Evolutionary conservation across 768 basidiomycete species (phyloP), one percentile per base, ranked within the genome.

Genomic region (Termitomyces sp.): DNA sequence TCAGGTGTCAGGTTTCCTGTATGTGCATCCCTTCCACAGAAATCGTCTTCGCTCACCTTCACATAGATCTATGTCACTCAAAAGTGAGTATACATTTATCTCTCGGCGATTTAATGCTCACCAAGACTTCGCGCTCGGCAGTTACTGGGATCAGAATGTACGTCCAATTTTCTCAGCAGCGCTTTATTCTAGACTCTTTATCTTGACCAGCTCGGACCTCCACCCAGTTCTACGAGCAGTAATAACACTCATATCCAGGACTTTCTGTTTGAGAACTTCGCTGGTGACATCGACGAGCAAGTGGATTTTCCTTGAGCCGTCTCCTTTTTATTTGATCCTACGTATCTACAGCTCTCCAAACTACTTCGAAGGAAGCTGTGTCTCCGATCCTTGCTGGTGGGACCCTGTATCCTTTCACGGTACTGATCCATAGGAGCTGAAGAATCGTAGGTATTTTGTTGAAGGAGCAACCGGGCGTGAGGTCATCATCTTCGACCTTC

Each of bases 121-220:
- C 22, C 4, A 24, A 41, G 28, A 26, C 17, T 0, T 14, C 40
- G 26, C 38, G 3, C 40, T 15, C 8, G n/a, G 34, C 43, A 85
- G 83, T 66, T 86, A 85, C 60, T 83, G 79, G 81, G 81, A 85
- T 57, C 83, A 84, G 66, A 74, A 69, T 15, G 80, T 80, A 62
- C 50, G 71, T 66, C 5, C 11, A 41, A 41, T 12, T n/a, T 26
- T 5, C 41, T n/a, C 10, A 2, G 51, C 8, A 51, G 72, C 69
- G 48, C 4, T 24, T 10, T 17, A 10, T 15, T 4, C 32, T 49
- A 15, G 24, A 21, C 40, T 0, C 8, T 17, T 6, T 35, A 24
- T 19, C 17, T 45, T 40, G 3, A 17, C 40, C 43, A 60, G 59
- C n/a, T 71, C 45, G 80, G 80, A 15, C 69, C 79, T 2, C 62